A percentile compares a stretch with the other conserved stretches of the same genome.
phyloP scores from a whole-genome alignment of 768 basidiomycete genomes.

The Amanita pallidorosea region DNA sequence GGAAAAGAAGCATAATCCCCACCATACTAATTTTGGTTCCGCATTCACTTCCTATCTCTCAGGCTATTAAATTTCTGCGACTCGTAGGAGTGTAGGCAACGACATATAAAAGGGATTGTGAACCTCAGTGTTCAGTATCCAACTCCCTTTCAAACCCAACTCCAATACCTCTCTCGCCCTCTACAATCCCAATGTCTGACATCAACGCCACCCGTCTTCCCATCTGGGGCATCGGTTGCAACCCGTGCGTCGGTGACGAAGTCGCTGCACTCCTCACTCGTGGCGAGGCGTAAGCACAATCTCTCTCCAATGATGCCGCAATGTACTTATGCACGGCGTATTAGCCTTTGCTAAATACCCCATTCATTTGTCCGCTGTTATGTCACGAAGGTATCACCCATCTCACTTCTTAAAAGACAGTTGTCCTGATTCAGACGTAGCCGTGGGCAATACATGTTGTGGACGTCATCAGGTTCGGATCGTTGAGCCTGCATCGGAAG shows the following conservation, averaged over 20 bases:
- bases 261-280: no score
- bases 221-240: no score
- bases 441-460: not conserved
- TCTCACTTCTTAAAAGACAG: not conserved
- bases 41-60: no score
- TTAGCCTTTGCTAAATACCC: not conserved
- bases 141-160: not conserved
- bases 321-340: not conserved
- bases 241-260: no score
- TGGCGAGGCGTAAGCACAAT: no score
- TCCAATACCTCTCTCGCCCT: not conserved
- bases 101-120: not conserved
- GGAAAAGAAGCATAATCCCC: no score
- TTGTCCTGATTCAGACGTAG: not conserved
- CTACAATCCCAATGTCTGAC: not conserved
- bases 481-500: not conserved
- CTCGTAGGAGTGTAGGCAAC: not conserved
- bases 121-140: not conserved
- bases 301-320: not conserved
- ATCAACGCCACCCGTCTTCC: not conserved
- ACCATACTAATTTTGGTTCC: no score
- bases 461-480: not conserved
- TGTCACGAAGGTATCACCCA: not conserved
- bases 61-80: no score
- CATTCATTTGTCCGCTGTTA: not conserved